Conservation (phyloP, 345 rosid species). For the Acer yangbiense region DNA sequence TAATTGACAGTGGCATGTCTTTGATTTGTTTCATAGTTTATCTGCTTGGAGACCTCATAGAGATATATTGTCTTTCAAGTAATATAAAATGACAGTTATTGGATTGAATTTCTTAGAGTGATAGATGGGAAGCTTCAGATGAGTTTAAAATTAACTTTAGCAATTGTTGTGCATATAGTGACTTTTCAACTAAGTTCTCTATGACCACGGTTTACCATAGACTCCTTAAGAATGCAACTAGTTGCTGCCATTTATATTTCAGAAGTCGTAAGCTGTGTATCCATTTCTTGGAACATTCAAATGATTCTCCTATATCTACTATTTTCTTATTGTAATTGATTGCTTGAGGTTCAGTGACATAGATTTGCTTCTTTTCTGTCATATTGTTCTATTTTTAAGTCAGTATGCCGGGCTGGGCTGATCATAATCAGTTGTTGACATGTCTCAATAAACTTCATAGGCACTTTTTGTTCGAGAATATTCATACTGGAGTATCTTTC, state of each 20-base stretch:
- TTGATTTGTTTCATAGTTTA: background rate
- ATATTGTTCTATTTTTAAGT: background rate
- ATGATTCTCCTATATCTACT: background rate
- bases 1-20: background rate
- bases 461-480: background rate
- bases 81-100: background rate
- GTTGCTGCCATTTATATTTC: background rate
- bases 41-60: background rate
- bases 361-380: background rate
- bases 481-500: background rate
- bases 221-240: background rate
- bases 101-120: background rate
- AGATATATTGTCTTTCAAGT: background rate
- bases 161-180: background rate
- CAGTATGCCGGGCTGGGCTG: background rate
- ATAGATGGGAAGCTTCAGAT: background rate
- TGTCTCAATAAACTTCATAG: background rate
- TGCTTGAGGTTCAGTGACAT: background rate
- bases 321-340: background rate
- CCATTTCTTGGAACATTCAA: background rate
- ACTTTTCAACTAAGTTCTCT: background rate
- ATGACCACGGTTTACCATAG: background rate
- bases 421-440: background rate
- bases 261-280: background rate
- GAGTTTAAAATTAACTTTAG: slow-evolving; percentile 2